Conservation (phyloP, 768 basidiomycete species). For the Collybia nuda region DNA sequence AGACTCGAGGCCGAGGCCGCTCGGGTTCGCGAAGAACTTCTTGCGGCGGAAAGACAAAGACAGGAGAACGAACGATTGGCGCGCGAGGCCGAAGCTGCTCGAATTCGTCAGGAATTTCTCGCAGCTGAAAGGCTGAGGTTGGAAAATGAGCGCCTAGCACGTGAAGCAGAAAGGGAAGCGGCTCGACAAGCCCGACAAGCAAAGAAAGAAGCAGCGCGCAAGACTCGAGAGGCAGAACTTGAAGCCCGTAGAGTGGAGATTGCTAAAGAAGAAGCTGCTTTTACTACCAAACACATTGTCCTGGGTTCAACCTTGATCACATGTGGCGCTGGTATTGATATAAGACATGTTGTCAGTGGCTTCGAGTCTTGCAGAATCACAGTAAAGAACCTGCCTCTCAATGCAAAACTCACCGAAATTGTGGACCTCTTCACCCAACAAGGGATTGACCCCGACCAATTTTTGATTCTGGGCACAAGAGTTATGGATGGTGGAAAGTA, state of each 20-base stretch:
- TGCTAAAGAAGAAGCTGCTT: conserved; percentile 36
- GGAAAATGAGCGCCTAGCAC: neutral
- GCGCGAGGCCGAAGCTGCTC: neutral
- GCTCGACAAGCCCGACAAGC: conserved; percentile 17
- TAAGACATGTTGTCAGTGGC: conserved; percentile 43
- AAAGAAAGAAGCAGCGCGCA: conserved; percentile 1
- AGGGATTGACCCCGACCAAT: conserved; percentile 31
- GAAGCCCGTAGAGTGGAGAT: neutral
- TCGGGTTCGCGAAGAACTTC: neutral
- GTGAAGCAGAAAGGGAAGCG: conserved; percentile 1
- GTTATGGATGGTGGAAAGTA: conserved; percentile 19
- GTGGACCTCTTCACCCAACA: conserved; percentile 40
- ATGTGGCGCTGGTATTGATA: conserved; percentile 47
- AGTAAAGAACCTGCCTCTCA: conserved; percentile 42
- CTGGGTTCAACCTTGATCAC: conserved; percentile 48
- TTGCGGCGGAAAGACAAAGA: neutral
- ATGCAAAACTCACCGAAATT: conserved; percentile 39
- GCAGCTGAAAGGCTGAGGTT: neutral
- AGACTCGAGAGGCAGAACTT: neutral
- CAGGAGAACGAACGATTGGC: neutral
- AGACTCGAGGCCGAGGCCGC: neutral
- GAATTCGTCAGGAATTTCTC: neutral
- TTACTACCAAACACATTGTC: conserved; percentile 41
- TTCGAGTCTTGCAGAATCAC: conserved; percentile 52
- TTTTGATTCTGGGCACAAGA: conserved; percentile 33